Conservation (phyloP, 1,139 yeast genomes). For the Geotrichum macrosporum region DNA sequence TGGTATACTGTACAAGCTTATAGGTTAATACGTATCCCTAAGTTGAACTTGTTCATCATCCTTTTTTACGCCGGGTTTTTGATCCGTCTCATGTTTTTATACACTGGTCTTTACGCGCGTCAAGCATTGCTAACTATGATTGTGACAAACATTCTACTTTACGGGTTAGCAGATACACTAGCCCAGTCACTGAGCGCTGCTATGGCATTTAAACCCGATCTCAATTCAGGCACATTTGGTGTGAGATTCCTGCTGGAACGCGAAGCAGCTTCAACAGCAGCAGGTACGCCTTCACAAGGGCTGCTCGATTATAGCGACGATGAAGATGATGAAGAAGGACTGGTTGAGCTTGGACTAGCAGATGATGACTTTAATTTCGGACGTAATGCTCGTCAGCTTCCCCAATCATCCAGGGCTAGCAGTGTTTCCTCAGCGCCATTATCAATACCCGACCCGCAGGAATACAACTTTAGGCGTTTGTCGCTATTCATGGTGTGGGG, state of each 20-base stretch:
- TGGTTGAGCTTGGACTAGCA: constrained; percentile 37
- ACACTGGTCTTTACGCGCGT: constrained; percentile 52
- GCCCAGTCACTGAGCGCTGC: constrained; percentile 64
- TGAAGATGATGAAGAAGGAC: constrained; percentile 29
- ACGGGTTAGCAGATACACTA: constrained; percentile 82
- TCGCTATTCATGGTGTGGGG: constrained; percentile 84
- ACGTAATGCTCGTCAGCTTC: constrained; percentile 21
- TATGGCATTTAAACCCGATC: constrained; percentile 30
- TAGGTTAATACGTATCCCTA: constrained; percentile 34
- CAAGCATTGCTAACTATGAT: constrained; percentile 73
- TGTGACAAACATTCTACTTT: constrained; percentile 74
- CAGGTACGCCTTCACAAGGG: constrained; percentile 1
- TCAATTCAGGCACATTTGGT: constrained; percentile 17
- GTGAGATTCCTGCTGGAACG: constrained; percentile 35
- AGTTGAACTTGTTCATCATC: constrained; percentile 38
- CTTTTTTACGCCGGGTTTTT: constrained; percentile 32
- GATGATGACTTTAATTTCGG: constrained; percentile 19
- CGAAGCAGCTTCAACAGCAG: constrained; percentile 33
- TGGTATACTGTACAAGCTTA: constrained; percentile 14
- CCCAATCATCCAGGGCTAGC: constrained; percentile 33
- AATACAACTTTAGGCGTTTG: constrained; percentile 64
- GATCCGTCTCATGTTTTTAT: constrained; percentile 36
- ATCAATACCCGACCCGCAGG: constrained; percentile 22
- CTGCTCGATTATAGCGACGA: too few relatives aligned
- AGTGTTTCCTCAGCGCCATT: constrained; percentile 37